Conservation (phyloP, 768 basidiomycete species). For the Mycena metata region DNA sequence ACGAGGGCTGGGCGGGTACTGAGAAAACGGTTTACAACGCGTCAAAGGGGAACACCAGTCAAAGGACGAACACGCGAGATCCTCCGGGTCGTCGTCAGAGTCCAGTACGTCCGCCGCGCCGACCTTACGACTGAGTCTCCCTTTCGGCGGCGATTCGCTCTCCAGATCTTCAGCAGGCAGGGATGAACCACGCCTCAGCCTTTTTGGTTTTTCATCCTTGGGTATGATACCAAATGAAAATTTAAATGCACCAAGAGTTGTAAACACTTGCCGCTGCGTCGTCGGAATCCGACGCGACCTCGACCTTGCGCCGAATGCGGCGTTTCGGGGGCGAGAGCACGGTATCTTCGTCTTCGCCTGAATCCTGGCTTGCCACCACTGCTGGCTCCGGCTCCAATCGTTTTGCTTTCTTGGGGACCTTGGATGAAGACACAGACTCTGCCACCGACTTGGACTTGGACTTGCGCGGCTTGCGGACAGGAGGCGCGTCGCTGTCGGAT, state of each 20-base stretch:
- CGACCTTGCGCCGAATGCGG: conserved; percentile 4
- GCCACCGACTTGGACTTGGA: background rate
- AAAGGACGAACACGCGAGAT: conserved; percentile 29
- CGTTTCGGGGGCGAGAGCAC: conserved; percentile 16
- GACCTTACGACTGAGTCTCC: conserved; percentile 30
- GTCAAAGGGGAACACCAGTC: background rate
- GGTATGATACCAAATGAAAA: no score
- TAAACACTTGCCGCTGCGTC: no score
- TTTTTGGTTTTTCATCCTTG: conserved; percentile 9
- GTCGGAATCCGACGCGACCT: conserved; percentile 30
- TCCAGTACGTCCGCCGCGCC: conserved; percentile 9
- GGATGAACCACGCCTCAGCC: conserved; percentile 27
- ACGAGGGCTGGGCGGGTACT: conserved; percentile 23
- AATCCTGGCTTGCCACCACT: background rate
- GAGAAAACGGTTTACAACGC: background rate
- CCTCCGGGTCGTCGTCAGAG: conserved; percentile 36
- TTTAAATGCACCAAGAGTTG: no score
- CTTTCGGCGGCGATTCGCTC: conserved; percentile 17
- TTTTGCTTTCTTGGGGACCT: conserved; percentile 8
- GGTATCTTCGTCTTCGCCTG: conserved; percentile 10
- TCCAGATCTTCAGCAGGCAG: conserved; percentile 21
- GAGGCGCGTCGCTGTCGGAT: conserved; percentile 12
- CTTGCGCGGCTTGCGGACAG: background rate
- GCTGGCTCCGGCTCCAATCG: conserved; percentile 1
- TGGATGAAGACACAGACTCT: background rate